Evolutionary conservation across 495 filamentous ascomycete genomes (phyloP).

Genomic region (Penicillium fimorum): DNA sequence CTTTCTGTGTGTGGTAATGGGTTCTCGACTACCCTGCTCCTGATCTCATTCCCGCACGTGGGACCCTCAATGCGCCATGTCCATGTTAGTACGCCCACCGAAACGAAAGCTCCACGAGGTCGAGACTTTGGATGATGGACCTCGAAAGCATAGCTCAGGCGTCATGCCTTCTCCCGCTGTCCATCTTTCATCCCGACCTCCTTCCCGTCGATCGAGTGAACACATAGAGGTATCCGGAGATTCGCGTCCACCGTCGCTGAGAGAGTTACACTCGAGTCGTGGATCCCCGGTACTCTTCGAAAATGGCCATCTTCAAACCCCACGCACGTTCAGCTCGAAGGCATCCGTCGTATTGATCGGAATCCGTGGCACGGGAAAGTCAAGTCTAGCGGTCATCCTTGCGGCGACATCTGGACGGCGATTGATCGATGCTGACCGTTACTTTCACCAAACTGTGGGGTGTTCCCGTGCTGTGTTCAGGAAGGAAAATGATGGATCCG

Average conservation of each 20-base stretch:
- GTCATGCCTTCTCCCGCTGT: background rate
- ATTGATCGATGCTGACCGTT: constrained; percentile 68
- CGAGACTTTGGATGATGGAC: constrained; percentile 27
- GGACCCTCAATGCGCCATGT: constrained; percentile 27
- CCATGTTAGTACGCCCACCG: constrained; percentile 36
- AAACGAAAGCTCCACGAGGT: constrained; percentile 40
- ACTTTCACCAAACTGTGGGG: constrained; percentile 66
- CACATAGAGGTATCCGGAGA: constrained; percentile 25
- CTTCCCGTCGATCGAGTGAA: constrained; percentile 26
- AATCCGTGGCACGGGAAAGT: constrained; percentile 72
- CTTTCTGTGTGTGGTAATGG: constrained; percentile 13
- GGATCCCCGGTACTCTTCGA: constrained; percentile 38
- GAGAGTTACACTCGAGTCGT: constrained; percentile 33
- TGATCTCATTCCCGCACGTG: constrained; percentile 6
- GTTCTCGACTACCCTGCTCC: constrained; percentile 11
- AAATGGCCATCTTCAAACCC: constrained; percentile 25
- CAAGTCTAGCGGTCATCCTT: constrained; percentile 74
- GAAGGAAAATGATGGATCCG: constrained; percentile 55
- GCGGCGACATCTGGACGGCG: constrained; percentile 67
- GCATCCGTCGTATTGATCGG: constrained; percentile 75
- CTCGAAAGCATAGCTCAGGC: constrained; percentile 20
- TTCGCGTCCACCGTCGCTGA: constrained; percentile 20
- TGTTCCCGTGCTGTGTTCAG: constrained; percentile 60
- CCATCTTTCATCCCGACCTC: constrained; percentile 1
- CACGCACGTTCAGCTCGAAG: constrained; percentile 52